phyloP scores from a whole-genome alignment of 78 protist genomes.

The Speleostelium caveatum region DNA sequence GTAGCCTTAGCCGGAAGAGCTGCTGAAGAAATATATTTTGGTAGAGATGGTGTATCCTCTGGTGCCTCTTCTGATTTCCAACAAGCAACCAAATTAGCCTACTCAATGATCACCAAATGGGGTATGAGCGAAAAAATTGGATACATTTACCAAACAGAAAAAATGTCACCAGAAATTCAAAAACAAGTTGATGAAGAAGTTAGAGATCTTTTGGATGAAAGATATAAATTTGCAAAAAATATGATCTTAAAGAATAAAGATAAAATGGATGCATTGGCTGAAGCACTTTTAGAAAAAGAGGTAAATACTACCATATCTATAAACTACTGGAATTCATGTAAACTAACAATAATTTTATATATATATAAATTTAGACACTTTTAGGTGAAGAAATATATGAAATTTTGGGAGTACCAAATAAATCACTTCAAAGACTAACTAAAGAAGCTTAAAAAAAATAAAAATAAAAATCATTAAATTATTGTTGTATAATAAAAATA shows the following conservation, averaged over 20 bases:
- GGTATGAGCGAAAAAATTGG: slow-evolving; percentile 90
- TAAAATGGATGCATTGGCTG: slow-evolving; percentile 80
- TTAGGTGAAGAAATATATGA: slow-evolving; percentile 78
- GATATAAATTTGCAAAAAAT: slow-evolving; percentile 71
- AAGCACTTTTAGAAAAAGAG: slow-evolving; percentile 87
- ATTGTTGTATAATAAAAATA: too few relatives aligned
- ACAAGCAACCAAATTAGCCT: slow-evolving; percentile 56
- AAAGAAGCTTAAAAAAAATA: too few relatives aligned
- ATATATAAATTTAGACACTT: too few relatives aligned
- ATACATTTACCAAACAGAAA: slow-evolving; percentile 34
- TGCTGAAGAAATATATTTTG: slow-evolving; percentile 95
- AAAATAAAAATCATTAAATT: too few relatives aligned
- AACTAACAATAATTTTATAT: too few relatives aligned
- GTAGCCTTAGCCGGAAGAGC: slow-evolving; percentile 95
- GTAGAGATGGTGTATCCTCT: slow-evolving; percentile 86
- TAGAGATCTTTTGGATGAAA: slow-evolving; percentile 62
- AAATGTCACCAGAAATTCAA: slow-evolving; percentile 63
- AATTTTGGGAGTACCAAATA: slow-evolving; percentile 28
- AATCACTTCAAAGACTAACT: not conserved
- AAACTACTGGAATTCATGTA: too few relatives aligned
- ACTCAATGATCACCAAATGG: slow-evolving; percentile 86
- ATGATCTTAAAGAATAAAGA: slow-evolving; percentile 53
- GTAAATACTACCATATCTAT: too few relatives aligned
- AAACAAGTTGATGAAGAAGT: slow-evolving; percentile 82
- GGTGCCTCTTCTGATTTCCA: slow-evolving; percentile 81